A percentile compares a stretch with the other conserved stretches of the same genome.
Evolutionary conservation across 352 stramenopile species (phyloP).

Genomic region (Phytophthora fragariaefolia): DNA sequence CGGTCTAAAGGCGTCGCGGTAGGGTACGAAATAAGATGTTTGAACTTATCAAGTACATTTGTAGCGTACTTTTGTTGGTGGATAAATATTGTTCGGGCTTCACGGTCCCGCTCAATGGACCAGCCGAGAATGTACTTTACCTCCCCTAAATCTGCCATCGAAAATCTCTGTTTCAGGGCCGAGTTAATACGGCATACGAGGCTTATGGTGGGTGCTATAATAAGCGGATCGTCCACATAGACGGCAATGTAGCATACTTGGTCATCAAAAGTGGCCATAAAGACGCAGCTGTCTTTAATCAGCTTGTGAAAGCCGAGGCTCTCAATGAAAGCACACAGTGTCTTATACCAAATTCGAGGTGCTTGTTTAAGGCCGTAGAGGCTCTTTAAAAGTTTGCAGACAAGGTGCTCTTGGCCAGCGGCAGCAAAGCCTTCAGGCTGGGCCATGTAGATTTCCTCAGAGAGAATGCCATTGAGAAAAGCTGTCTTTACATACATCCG

Average conservation of each 20-base stretch:
- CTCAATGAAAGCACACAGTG: slow-evolving; percentile 12
- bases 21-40: slow-evolving; percentile 4
- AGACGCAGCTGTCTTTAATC: slow-evolving; percentile 15
- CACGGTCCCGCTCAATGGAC: too few relatives aligned
- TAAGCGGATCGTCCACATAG: slow-evolving; percentile 15
- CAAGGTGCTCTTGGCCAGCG: slow-evolving; percentile 14
- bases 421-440: slow-evolving; percentile 13
- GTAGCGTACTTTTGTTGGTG: too few relatives aligned
- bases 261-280: slow-evolving; percentile 5
- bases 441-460: too few relatives aligned
- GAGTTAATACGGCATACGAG: too few relatives aligned
- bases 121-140: too few relatives aligned
- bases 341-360: slow-evolving; percentile 16
- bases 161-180: too few relatives aligned
- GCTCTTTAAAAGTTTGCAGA: slow-evolving; percentile 19
- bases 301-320: slow-evolving; percentile 1
- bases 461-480: slow-evolving; percentile 23
- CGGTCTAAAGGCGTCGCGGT: slow-evolving; percentile 17
- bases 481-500: slow-evolving; percentile 37
- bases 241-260: slow-evolving; percentile 16
- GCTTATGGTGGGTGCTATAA: too few relatives aligned
- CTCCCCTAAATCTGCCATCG: too few relatives aligned
- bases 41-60: not conserved
- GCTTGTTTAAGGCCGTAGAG: slow-evolving; percentile 26
- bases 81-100: too few relatives aligned